These are phyloP conservation scores for Madurella mycetomatis DNA, from an alignment of 2,329 filamentous ascomycete genomes.

Conservation along the genomic window DNA sequence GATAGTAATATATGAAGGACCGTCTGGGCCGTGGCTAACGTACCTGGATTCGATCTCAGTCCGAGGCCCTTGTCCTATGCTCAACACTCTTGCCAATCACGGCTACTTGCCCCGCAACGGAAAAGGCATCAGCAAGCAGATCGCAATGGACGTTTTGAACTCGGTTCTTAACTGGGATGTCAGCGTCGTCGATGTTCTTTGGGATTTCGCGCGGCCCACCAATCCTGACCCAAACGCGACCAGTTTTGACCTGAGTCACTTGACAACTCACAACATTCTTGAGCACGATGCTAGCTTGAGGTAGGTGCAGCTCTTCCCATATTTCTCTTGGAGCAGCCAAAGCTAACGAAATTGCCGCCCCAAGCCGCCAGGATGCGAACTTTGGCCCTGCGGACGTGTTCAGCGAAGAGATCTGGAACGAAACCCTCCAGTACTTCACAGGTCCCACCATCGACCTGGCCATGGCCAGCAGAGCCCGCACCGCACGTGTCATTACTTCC, in stretches of 20 bases:
- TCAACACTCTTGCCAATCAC: slow-evolving; percentile 49
- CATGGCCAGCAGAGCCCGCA: slow-evolving; percentile 43
- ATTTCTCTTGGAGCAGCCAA: too few relatives aligned
- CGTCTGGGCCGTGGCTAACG: too few relatives aligned
- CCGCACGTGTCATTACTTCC: slow-evolving; percentile 41
- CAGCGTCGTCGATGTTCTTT: slow-evolving; percentile 38
- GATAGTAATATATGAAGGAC: too few relatives aligned
- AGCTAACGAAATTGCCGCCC: too few relatives aligned
- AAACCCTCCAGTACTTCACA: slow-evolving; percentile 44
- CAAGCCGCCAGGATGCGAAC: slow-evolving; percentile 20
- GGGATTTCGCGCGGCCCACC: slow-evolving; percentile 37
- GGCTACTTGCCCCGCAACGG: slow-evolving; percentile 45
- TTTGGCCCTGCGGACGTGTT: slow-evolving; percentile 50
- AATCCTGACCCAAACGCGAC: slow-evolving; percentile 43
- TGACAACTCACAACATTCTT: slow-evolving; percentile 44
- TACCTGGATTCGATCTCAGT: slow-evolving; percentile 21
- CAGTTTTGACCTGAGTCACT: slow-evolving; percentile 38
- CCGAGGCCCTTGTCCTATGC: slow-evolving; percentile 45
- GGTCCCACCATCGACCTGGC: slow-evolving; percentile 35
- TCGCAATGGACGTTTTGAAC: slow-evolving; percentile 36
- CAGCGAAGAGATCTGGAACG: slow-evolving; percentile 48
- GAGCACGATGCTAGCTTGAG: slow-evolving; percentile 37
- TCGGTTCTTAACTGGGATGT: slow-evolving; percentile 41
- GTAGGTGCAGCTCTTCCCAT: too few relatives aligned
- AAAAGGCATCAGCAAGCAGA: slow-evolving; percentile 36